These are phyloP conservation scores for Ascomycota sp. DNA, from an alignment of 2,329 filamentous ascomycete genomes.

Conservation along the genomic window DNA sequence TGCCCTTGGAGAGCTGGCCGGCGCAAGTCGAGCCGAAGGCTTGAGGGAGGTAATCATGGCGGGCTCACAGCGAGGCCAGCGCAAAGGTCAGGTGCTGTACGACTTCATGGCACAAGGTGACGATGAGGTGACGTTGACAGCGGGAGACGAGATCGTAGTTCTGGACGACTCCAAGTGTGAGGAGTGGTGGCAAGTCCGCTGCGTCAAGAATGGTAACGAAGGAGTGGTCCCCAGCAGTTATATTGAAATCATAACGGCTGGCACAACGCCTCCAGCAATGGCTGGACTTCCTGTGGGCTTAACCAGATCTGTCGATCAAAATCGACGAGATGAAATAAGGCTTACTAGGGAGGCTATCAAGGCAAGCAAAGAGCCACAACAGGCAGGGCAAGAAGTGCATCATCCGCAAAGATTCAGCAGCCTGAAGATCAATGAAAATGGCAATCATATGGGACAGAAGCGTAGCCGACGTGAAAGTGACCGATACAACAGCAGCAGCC, in stretches of 20 bases:
- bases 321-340: slow-evolving; percentile 60
- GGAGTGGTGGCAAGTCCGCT: slow-evolving; percentile 94
- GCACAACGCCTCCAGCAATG: slow-evolving; percentile 28
- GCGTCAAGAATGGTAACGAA: slow-evolving; percentile 79
- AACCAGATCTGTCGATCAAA: slow-evolving; percentile 53
- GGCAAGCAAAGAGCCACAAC: slow-evolving; percentile 32
- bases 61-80: slow-evolving; percentile 46
- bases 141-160: slow-evolving; percentile 78
- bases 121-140: slow-evolving; percentile 81
- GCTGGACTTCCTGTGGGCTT: slow-evolving; percentile 24
- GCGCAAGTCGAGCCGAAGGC: slow-evolving; percentile 64
- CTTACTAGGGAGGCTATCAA: slow-evolving; percentile 63
- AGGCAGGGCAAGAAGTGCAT: slow-evolving; percentile 57
- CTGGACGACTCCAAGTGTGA: slow-evolving; percentile 83
- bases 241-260: slow-evolving; percentile 62
- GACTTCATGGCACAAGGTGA: slow-evolving; percentile 94
- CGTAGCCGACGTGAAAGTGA: slow-evolving; percentile 51
- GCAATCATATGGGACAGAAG: slow-evolving; percentile 51
- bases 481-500: slow-evolving; percentile 30
- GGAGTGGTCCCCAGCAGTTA: slow-evolving; percentile 95
- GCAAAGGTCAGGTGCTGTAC: slow-evolving; percentile 74
- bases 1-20: slow-evolving; percentile 73
- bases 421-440: slow-evolving; percentile 29
- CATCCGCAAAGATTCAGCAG: slow-evolving; percentile 61
- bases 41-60: slow-evolving; percentile 73